Evolutionary conservation across 495 filamentous ascomycete species (phyloP).

Genomic region (Daldinia caldariorum): DNA sequence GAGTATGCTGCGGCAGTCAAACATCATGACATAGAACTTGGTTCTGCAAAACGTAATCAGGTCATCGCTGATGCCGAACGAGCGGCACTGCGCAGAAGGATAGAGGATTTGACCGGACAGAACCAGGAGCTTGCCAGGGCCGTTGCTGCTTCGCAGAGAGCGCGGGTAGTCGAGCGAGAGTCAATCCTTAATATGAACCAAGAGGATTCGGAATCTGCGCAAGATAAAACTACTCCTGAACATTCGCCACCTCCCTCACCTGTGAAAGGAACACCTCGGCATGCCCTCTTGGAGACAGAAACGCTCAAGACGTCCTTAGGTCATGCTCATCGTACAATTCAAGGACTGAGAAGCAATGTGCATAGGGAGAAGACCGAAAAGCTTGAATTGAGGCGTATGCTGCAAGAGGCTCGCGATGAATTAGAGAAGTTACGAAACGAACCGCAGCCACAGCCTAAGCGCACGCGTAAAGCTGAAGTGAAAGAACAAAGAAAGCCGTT

Average conservation of each 20-base stretch:
- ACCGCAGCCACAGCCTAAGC: slow-evolving; percentile 60
- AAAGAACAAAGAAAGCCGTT: slow-evolving; percentile 80
- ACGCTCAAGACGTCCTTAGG: slow-evolving; percentile 92
- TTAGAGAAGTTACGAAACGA: slow-evolving; percentile 80
- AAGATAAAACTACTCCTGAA: slow-evolving; percentile 80
- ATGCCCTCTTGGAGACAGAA: slow-evolving; percentile 90
- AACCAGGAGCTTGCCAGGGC: slow-evolving; percentile 90
- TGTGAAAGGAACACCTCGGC: slow-evolving; percentile 87
- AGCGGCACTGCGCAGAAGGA: slow-evolving; percentile 74
- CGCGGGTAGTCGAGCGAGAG: slow-evolving; percentile 71
- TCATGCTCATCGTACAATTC: slow-evolving; percentile 95
- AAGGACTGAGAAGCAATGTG: slow-evolving; percentile 91
- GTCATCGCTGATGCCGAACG: slow-evolving; percentile 79
- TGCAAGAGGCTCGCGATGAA: slow-evolving; percentile 95
- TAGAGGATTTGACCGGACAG: slow-evolving; percentile 85
- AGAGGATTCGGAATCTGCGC: slow-evolving; percentile 70
- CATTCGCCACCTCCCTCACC: slow-evolving; percentile 91
- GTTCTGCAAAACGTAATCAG: slow-evolving; percentile 77
- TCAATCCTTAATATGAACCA: slow-evolving; percentile 64
- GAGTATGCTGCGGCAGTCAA: slow-evolving; percentile 79
- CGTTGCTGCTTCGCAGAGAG: slow-evolving; percentile 69
- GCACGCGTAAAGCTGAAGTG: slow-evolving; percentile 74
- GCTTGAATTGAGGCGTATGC: slow-evolving; percentile 91
- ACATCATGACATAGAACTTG: slow-evolving; percentile 87
- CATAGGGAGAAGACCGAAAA: slow-evolving; percentile 98